Conservation (phyloP, 2,329 filamentous ascomycete genomes). For the Colletotrichum sp. region DNA sequence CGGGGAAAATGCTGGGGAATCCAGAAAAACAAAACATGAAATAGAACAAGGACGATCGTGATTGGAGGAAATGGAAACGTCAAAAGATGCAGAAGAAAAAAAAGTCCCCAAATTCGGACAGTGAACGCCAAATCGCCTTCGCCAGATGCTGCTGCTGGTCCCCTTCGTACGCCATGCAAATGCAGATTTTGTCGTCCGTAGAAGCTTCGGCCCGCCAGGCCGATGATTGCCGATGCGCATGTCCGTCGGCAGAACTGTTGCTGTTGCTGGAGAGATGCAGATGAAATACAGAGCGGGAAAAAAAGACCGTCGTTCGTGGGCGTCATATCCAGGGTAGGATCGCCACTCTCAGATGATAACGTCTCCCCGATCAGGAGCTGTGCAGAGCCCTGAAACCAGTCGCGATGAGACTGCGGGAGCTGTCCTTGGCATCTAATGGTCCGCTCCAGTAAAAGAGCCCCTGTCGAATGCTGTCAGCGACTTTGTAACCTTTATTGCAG, state of each 20-base stretch:
- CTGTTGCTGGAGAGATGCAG: not conserved
- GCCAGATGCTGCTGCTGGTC: conserved; percentile 3
- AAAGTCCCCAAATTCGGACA: not conserved
- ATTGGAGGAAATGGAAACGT: not conserved
- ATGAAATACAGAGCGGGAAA: not conserved
- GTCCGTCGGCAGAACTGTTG: not conserved
- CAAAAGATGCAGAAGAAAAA: not conserved
- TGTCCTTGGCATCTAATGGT: conserved; percentile 69
- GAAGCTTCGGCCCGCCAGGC: conserved; percentile 5
- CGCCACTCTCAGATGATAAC: not conserved
- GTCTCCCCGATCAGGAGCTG: conserved; percentile 36
- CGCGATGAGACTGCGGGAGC: conserved; percentile 61
- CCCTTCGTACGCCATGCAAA: not conserved
- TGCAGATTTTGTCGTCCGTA: conserved; percentile 1
- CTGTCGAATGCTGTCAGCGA: conserved; percentile 36
- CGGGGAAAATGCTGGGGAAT: not conserved
- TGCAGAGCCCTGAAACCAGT: conserved; percentile 65
- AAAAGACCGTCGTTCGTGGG: not conserved
- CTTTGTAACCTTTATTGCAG: not conserved
- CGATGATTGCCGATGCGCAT: conserved; percentile 4
- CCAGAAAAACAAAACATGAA: not conserved
- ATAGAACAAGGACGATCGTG: not conserved
- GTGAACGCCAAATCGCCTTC: not conserved
- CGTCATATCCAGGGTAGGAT: not conserved
- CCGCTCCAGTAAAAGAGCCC: conserved; percentile 85